These are phyloP conservation scores for Fraxinus angustifolia DNA, from an alignment of 305 asterid genomes.

Conservation along the genomic window DNA sequence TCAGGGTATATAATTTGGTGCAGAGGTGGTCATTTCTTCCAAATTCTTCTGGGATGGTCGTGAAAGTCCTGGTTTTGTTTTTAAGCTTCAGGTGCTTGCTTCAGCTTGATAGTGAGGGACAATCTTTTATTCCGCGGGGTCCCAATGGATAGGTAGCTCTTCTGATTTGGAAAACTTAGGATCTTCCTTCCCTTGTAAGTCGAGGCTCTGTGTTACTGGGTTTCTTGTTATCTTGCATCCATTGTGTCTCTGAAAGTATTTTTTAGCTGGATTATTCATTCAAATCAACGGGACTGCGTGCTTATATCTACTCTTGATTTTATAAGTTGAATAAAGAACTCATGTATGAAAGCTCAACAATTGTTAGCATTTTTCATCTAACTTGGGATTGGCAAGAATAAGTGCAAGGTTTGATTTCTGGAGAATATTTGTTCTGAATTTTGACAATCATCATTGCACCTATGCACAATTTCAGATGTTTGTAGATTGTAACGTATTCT, in stretches of 20 bases:
- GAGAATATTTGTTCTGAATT: background rate
- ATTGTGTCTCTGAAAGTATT: background rate
- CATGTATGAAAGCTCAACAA: background rate
- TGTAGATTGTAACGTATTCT: constrained; percentile 5
- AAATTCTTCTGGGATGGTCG: constrained; percentile 15
- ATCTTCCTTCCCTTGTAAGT: constrained; percentile 45
- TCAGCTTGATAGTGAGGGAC: constrained; percentile 84
- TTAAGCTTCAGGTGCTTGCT: constrained; percentile 74
- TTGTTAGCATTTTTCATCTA: background rate
- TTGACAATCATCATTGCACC: background rate
- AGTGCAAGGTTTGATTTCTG: background rate
- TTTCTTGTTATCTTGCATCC: background rate
- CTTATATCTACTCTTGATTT: background rate
- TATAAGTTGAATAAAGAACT: background rate
- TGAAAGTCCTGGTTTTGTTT: constrained; percentile 23
- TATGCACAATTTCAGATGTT: background rate
- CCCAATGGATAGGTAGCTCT: constrained; percentile 53
- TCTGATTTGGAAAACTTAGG: constrained; percentile 31
- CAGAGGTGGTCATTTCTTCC: constrained; percentile 24
- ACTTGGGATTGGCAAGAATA: background rate
- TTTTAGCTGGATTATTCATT: background rate
- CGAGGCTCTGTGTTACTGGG: background rate
- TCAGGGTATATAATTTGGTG: constrained; percentile 62
- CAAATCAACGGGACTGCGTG: background rate
- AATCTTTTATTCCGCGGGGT: constrained; percentile 72